Evolutionary conservation across 2,329 filamentous ascomycete genomes (phyloP).

Genomic region (Claviceps fusiformis): DNA sequence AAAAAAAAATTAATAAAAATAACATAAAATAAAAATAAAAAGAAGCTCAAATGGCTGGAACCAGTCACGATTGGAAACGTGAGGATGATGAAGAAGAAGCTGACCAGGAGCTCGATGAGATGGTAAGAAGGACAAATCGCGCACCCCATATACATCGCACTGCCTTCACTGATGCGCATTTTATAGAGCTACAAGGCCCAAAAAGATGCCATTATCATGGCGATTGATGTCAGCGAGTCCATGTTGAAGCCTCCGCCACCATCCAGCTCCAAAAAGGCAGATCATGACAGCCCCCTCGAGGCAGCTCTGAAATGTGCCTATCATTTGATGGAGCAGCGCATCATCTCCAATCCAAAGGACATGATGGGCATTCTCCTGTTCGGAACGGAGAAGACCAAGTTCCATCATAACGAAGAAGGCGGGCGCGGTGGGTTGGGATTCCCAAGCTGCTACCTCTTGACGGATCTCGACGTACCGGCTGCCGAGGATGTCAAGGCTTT

Average conservation of each 20-base stretch:
- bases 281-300: constrained; percentile 62
- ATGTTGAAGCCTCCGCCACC: constrained; percentile 62
- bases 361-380: constrained; percentile 95
- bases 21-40: neutral
- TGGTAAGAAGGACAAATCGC: constrained; percentile 23
- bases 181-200: constrained; percentile 71
- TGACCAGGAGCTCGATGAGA: constrained; percentile 44
- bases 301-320: constrained; percentile 91
- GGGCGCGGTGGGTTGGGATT: constrained; percentile 52
- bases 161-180: neutral
- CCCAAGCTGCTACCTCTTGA: constrained; percentile 84
- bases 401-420: constrained; percentile 53
- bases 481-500: constrained; percentile 76
- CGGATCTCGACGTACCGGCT: constrained; percentile 74
- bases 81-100: constrained; percentile 54
- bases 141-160: neutral
- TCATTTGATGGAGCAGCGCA: constrained; percentile 92
- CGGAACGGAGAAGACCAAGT: constrained; percentile 74
- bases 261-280: constrained; percentile 58
- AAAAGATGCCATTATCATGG: constrained; percentile 97
- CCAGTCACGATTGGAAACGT: constrained; percentile 29
- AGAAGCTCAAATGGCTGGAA: constrained; percentile 18
- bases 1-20: neutral
- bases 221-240: constrained; percentile 78
- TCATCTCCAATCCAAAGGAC: constrained; percentile 90